Percentiles rank a stretch among this genome's conserved stretches.
Evolutionary conservation across 1,284 basidiomycete species (phyloP).

Genomic region (Butyriboletus regius): DNA sequence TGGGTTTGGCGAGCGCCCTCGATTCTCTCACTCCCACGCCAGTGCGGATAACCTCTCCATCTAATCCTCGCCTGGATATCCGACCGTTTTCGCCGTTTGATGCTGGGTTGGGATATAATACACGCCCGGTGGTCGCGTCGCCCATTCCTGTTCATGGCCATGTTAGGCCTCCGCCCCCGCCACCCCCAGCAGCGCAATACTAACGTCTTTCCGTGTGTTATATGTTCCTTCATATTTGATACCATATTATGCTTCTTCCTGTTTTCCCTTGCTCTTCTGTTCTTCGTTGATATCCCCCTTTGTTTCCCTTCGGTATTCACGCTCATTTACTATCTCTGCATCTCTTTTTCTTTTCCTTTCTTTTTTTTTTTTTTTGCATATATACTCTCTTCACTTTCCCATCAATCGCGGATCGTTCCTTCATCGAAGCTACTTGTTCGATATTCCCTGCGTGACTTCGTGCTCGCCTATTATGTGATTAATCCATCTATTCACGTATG

Average conservation of each 20-base stretch:
- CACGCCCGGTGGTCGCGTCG: conserved; percentile 3
- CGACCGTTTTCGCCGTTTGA: conserved; percentile 43
- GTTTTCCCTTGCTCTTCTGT: neutral
- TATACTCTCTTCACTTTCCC: neutral
- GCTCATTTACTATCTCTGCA: conserved; percentile 2
- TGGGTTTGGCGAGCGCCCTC: conserved; percentile 15
- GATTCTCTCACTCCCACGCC: conserved; percentile 23
- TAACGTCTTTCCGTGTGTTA: neutral
- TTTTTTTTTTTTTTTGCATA: conserved; percentile 4
- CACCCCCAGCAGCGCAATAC: conserved; percentile 10
- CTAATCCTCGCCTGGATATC: conserved; percentile 28
- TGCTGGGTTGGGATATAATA: conserved; percentile 27
- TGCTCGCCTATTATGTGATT: neutral
- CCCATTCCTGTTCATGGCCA: conserved; percentile 2
- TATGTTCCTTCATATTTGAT: conserved; percentile 15
- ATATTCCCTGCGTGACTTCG: neutral
- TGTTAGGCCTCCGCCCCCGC: conserved; percentile 4
- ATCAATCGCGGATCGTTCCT: neutral
- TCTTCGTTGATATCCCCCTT: conserved; percentile 9
- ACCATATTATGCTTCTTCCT: conserved; percentile 10
- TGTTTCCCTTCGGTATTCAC: neutral
- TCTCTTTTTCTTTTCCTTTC: no score
- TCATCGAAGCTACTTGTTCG: neutral
- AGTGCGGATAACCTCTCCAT: conserved; percentile 10
- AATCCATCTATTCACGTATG: neutral